Base-by-base conservation (phyloP, 2,329 filamentous ascomycete genomes). In the Zymoseptoria ardabiliae region DNA sequence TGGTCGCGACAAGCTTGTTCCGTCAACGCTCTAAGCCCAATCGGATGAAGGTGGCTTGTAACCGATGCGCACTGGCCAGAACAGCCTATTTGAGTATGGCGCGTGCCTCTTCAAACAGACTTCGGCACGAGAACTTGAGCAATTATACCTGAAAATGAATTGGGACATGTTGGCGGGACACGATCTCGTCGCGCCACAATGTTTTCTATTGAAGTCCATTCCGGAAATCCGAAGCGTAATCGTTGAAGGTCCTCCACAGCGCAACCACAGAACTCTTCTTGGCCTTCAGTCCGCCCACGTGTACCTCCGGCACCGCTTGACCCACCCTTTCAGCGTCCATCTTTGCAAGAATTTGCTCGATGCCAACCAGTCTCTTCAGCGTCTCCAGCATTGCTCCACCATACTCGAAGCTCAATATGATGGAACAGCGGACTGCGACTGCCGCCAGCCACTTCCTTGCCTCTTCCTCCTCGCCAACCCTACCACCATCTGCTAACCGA, bases 331-430 rank as follows among this genome's bases (percentile, higher is more conserved):
- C 58, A 1, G 23, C 58, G 13, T 61, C 55, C 11, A 54, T 30
- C 21, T 60, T 60, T 28, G 53, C 60, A 55, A 67, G 52, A 35
- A 54, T 58, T 52, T 69, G 60, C 58, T 72, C 62, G 58, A 72
- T 67, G 4, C 57, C 66, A 11, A 71, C 62, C 53, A 73, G 55
- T 23, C 61, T 60, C 50, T 66, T 66, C 55, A 71, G 55, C 19
- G 63, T 69, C 51, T 61, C 62, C 53, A 72, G 50, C 21, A 72
- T 59, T 1, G 66, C 65, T n/a, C 57, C 57, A 5, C 69, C 67
- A 51, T 70, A 66, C 59, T 71, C 67, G 55, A 73, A 72, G n/a
- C 68, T 65, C 50, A 72, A 58, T 49, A 71, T 28, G 22, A 72
- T 71, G 13, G 62, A 67, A 56, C 68, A 70, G 9, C 71, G 60